Conservation (phyloP, 2,329 filamentous ascomycete genomes). For the Thelonectria discophora region DNA sequence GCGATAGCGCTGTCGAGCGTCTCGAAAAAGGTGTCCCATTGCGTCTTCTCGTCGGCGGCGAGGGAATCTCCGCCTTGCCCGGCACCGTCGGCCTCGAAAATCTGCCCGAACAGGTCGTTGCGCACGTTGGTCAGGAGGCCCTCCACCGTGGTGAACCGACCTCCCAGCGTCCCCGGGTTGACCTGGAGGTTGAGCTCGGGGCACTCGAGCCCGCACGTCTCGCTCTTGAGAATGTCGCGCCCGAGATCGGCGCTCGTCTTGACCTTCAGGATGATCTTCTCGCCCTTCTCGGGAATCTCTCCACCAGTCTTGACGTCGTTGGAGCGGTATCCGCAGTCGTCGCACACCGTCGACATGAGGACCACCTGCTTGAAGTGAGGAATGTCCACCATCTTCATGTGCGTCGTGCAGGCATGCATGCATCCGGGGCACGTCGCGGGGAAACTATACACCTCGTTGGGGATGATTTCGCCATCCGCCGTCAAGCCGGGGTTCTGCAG, state of each 20-base stretch:
- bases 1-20: conserved; percentile 80
- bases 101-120: conserved; percentile 85
- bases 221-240: conserved; percentile 94
- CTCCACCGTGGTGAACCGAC: conserved; percentile 96
- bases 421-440: conserved; percentile 93
- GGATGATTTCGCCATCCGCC: conserved; percentile 80
- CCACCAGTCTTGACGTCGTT: conserved; percentile 99
- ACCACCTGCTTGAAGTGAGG: conserved; percentile 98
- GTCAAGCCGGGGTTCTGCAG: conserved; percentile 60
- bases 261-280: conserved; percentile 81
- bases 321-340: conserved; percentile 90
- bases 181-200: conserved; percentile 88
- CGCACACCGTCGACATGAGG: conserved; percentile 92
- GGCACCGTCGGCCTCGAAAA: conserved; percentile 77
- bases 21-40: conserved; percentile 85
- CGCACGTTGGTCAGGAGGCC: conserved; percentile 92
- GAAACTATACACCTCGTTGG: conserved; percentile 93
- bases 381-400: conserved; percentile 99
- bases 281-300: conserved; percentile 85
- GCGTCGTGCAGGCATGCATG: conserved; percentile 83
- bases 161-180: conserved; percentile 92
- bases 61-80: conserved; percentile 81
- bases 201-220: conserved; percentile 87
- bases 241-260: conserved; percentile 76
- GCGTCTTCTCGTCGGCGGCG: conserved; percentile 66